These are phyloP conservation scores for Cadophora luteo-olivacea DNA, from an alignment of 2,329 filamentous ascomycete genomes.

Conservation along the genomic window DNA sequence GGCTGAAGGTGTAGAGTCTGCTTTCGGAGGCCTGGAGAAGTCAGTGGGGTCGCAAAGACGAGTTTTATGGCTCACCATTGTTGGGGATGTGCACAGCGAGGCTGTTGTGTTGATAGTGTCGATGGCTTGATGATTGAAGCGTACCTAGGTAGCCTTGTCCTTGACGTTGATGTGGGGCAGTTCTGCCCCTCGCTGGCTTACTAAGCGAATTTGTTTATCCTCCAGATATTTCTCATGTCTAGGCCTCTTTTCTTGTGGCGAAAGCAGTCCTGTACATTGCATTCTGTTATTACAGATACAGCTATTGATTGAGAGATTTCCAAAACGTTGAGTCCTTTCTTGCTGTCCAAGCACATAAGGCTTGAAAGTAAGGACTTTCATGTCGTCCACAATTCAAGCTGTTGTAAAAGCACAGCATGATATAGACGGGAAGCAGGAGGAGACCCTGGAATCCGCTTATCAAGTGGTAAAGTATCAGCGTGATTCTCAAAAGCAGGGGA, in stretches of 20 bases:
- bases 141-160: slow-evolving; percentile 22
- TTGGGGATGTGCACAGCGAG: background rate
- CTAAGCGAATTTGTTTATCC: background rate
- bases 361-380: background rate
- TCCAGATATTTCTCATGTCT: background rate
- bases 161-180: slow-evolving; percentile 11
- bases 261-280: background rate
- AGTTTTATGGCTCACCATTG: slow-evolving; percentile 8
- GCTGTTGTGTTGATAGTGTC: background rate
- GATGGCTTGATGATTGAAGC: background rate
- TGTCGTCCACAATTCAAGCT: background rate
- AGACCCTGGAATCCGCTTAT: background rate
- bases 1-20: slow-evolving; percentile 89
- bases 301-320: too few species aligned
- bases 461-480: too few species aligned
- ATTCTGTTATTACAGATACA: background rate
- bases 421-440: background rate
- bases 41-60: slow-evolving; percentile 3
- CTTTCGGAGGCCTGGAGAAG: slow-evolving; percentile 69
- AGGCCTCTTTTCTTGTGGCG: background rate
- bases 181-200: slow-evolving; percentile 7
- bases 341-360: too few species aligned
- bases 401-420: background rate
- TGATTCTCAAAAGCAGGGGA: too few species aligned
- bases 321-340: too few species aligned